Evolutionary conservation across 2,329 filamentous ascomycete species (phyloP).

Genomic region (Gnomoniopsis smithogilvyi): DNA sequence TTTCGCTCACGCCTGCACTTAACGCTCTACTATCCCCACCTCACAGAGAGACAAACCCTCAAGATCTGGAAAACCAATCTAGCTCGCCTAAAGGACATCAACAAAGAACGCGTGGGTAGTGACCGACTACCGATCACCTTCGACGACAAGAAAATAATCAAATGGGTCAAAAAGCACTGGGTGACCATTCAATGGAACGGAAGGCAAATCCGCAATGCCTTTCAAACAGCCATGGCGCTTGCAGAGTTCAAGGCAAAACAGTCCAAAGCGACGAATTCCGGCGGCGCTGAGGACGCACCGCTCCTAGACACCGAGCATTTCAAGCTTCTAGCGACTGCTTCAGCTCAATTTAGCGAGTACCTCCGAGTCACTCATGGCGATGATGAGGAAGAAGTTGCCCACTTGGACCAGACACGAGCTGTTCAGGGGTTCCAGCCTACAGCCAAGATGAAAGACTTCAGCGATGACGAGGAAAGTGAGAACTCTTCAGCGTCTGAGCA

Average conservation of each 20-base stretch:
- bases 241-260: not conserved
- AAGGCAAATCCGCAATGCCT: slow-evolving; percentile 4
- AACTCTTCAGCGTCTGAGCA: no score
- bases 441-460: not conserved
- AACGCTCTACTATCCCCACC: slow-evolving; percentile 30
- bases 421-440: accelerated
- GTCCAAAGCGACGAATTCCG: accelerated
- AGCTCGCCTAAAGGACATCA: not conserved
- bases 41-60: slow-evolving; percentile 16
- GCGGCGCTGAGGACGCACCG: not conserved
- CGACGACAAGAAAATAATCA: not conserved
- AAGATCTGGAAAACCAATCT: slow-evolving; percentile 20
- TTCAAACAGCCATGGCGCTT: slow-evolving; percentile 1
- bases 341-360: not conserved
- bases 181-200: not conserved
- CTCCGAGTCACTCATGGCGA: not conserved
- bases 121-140: not conserved
- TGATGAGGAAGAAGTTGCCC: not conserved
- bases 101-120: not conserved
- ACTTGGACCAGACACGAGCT: not conserved
- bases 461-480: no score
- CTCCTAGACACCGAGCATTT: not conserved
- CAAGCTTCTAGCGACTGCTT: not conserved
- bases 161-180: not conserved
- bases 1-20: slow-evolving; percentile 36